Conservation (phyloP, 306 rosid genomes). For the Vigna angularis region DNA sequence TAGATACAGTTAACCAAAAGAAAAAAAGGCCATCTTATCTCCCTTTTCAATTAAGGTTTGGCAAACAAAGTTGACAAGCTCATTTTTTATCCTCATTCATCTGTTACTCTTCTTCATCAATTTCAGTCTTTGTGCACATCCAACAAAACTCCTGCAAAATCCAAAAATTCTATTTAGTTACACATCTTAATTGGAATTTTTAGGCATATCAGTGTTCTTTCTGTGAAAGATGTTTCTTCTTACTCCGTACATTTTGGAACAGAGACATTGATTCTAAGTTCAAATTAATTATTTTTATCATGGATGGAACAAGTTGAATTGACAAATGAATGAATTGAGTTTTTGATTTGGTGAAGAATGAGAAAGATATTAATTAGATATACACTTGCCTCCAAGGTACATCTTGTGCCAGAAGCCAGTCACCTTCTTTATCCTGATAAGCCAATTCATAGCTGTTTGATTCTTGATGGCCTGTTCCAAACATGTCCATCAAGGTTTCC, state of each 20-base stretch:
- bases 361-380: neutral
- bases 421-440: constrained; percentile 80
- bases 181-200: neutral
- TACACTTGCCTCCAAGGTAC: constrained; percentile 79
- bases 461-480: constrained; percentile 60
- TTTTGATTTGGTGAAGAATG: neutral
- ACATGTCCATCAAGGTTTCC: constrained; percentile 73
- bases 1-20: constrained; percentile 30
- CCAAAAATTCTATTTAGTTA: neutral
- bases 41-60: neutral
- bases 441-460: constrained; percentile 56
- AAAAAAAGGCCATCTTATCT: neutral
- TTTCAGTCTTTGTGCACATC: constrained; percentile 65
- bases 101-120: constrained; percentile 55
- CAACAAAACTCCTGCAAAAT: constrained; percentile 61
- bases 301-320: neutral
- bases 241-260: neutral
- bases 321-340: neutral
- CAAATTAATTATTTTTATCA: neutral
- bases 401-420: constrained; percentile 82
- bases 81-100: constrained; percentile 5
- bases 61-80: neutral
- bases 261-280: neutral
- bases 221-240: too few relatives aligned
- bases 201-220: too few relatives aligned